Evolutionary conservation across 306 rosid genomes (phyloP), one percentile per base, ranked within the genome.

Genomic region (Casuarina equisetifolia): DNA sequence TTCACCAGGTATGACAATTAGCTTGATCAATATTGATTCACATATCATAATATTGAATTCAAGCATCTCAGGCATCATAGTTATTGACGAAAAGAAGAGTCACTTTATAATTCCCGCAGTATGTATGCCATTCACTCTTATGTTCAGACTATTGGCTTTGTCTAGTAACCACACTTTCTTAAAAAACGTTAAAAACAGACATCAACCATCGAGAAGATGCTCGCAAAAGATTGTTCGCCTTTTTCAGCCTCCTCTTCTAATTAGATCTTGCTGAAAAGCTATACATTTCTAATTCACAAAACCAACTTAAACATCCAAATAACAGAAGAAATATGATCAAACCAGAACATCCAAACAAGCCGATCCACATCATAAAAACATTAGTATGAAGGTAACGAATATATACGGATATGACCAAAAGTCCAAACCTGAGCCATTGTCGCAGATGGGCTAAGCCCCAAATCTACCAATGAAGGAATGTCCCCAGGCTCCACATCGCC

Each of bases 401-500:
- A 25, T 25, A 25, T 25, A 25, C 32, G 1, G 32, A 25, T 25
- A 25, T 25, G 32, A 25, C 32, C 32, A 25, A 25, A 25, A 68
- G 69, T 17, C 16, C 73, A 72, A 64, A 92, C 98, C 97, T 91
- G 94, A 73, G 90, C 32, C 82, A 87, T 79, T 63, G 97, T 74
- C 2, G 93, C 84, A 70, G 97, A 81, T 25, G 97, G 93, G 70
- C 84, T 95, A 68, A 92, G 91, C 2, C 97, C 97, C 82, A 96
- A 90, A 82, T 91, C 98, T 83, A 76, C 73, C 58, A 92, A 84
- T 16, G 97, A 74, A 9, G 99, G 99, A 86, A 96, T 86, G 75
- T 92, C 96, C 54, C 99, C 99, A 49, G 88, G 73, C 82, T 96
- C 91, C 35, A 96, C 97, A 81, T 92, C 97, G 0, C 98, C 98